Evolutionary conservation across 257 asterid genomes (phyloP).

Genomic region (Salvia rosmarinus): DNA sequence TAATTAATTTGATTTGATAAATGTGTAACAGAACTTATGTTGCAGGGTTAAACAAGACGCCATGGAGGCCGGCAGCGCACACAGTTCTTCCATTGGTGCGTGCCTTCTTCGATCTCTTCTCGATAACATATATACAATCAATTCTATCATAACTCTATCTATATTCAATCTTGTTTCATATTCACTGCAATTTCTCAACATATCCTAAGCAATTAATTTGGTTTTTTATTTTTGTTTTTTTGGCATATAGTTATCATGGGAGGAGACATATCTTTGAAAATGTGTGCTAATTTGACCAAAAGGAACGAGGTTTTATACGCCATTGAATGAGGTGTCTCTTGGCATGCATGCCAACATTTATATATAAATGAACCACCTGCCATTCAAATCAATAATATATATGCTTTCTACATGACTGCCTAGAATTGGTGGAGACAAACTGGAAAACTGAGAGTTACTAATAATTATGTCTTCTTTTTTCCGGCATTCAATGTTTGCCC

Average conservation of each 20-base stretch:
- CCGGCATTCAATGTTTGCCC: background rate
- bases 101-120: background rate
- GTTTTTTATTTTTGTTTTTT: no score
- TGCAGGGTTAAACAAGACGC: background rate
- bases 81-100: background rate
- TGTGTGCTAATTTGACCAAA: background rate
- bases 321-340: background rate
- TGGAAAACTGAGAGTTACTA: background rate
- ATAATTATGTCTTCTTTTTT: background rate
- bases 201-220: background rate
- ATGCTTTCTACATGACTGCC: background rate
- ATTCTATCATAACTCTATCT: no score
- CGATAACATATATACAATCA: background rate
- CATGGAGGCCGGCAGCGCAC: conserved; percentile 17
- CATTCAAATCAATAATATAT: background rate
- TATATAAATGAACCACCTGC: background rate
- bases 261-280: background rate
- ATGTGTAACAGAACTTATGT: background rate
- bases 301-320: no score
- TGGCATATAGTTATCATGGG: background rate
- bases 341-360: background rate
- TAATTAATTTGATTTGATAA: background rate
- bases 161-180: background rate
- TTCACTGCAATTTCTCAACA: background rate
- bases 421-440: background rate